These are phyloP conservation scores for Chlamydomonas asymmetrica DNA, from an alignment of 139 green algal genomes.

Conservation along the genomic window DNA sequence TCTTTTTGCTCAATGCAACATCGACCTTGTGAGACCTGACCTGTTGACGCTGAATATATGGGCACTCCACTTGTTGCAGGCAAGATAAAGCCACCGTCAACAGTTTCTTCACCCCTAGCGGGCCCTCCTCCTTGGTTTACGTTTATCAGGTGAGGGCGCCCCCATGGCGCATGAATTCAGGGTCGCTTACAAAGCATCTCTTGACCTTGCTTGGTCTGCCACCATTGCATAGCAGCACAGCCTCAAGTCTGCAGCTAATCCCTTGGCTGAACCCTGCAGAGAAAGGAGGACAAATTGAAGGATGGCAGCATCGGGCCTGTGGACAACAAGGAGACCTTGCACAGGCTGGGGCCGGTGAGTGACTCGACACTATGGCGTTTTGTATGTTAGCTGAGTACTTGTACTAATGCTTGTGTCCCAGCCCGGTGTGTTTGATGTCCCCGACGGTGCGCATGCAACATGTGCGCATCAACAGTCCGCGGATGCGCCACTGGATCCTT, in stretches of 20 bases:
- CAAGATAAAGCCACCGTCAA: constrained; percentile 59
- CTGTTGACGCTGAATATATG: not conserved
- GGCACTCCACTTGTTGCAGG: constrained; percentile 28
- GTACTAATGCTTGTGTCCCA: not conserved
- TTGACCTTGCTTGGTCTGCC: not conserved
- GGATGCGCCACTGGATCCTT: too few relatives aligned
- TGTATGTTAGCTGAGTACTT: too few relatives aligned
- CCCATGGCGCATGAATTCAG: not conserved
- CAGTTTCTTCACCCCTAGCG: constrained; percentile 59
- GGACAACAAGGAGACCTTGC: constrained; percentile 46
- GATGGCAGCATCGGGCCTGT: constrained; percentile 42
- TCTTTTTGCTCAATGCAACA: too few relatives aligned
- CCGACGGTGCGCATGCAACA: not conserved
- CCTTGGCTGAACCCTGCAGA: constrained; percentile 17
- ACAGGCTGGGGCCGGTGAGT: constrained; percentile 34
- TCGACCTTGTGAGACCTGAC: not conserved
- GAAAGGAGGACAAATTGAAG: constrained; percentile 54
- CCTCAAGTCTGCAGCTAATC: not conserved
- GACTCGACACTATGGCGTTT: too few relatives aligned
- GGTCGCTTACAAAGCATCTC: too few relatives aligned
- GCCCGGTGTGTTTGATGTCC: not conserved
- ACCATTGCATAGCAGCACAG: not conserved
- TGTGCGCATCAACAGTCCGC: not conserved
- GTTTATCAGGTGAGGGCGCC: constrained; percentile 53
- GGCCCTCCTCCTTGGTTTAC: constrained; percentile 55